Conservation (phyloP, 192 early-diverging fungal genomes). For the Backusella tuberculispora region DNA sequence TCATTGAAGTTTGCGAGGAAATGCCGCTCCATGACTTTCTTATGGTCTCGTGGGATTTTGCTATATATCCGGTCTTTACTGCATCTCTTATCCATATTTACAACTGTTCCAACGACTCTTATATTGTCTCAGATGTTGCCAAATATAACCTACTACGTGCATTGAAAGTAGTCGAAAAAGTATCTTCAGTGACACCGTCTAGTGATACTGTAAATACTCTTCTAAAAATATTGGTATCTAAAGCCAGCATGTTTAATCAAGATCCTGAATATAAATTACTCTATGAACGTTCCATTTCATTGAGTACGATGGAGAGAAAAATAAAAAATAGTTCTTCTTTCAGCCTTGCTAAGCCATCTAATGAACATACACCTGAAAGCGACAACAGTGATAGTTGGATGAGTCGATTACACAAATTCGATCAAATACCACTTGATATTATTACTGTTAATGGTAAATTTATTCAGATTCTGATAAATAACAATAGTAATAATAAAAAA, state of each 20-base stretch:
- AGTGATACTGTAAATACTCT: not conserved
- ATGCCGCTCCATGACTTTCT: constrained; percentile 30
- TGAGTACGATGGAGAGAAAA: not conserved
- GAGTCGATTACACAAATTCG: not conserved
- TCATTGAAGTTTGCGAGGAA: constrained; percentile 23
- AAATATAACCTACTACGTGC: constrained; percentile 30
- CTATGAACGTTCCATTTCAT: not conserved
- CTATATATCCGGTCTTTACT: constrained; percentile 38
- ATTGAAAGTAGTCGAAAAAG: constrained; percentile 12
- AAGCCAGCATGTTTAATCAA: not conserved
- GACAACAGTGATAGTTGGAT: not conserved
- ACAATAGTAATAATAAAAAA: not conserved
- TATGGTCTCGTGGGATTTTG: constrained; percentile 40
- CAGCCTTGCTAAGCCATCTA: not conserved
- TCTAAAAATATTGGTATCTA: not conserved
- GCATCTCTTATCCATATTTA: constrained; percentile 39
- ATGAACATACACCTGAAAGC: not conserved
- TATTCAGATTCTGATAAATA: not conserved
- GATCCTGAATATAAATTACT: not conserved
- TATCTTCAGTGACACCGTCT: not conserved
- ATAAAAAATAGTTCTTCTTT: not conserved
- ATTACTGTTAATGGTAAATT: constrained; percentile 5
- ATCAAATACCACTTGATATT: not conserved
- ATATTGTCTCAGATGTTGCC: constrained; percentile 28
- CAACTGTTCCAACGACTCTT: constrained; percentile 23